Percentiles rank a stretch among this genome's conserved stretches.
Conservation (phyloP, 1,284 basidiomycete species). For the Filobasidium uniguttulatum region DNA sequence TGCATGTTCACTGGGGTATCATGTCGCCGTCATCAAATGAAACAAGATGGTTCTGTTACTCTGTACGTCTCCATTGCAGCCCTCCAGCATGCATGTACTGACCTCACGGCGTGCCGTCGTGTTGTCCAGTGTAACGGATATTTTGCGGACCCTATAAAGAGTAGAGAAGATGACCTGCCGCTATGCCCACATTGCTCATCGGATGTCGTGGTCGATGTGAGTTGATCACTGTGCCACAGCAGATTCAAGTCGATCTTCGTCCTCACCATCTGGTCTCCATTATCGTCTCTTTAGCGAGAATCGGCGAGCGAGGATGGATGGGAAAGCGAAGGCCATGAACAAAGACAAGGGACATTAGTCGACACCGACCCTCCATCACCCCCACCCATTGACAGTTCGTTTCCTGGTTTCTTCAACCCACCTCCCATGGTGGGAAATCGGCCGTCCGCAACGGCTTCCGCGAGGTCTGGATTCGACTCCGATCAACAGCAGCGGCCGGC, state of each 20-base stretch:
- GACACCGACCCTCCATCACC: neutral
- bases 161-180: constrained; percentile 6
- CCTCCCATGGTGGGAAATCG: constrained; percentile 8
- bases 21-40: too few relatives aligned
- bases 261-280: too few relatives aligned
- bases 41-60: neutral
- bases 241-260: too few relatives aligned
- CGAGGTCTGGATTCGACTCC: too few relatives aligned
- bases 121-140: neutral
- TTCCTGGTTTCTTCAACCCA: constrained; percentile 11
- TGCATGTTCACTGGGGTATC: too few relatives aligned
- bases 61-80: too few relatives aligned
- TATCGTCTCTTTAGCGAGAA: too few relatives aligned
- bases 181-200: constrained; percentile 11
- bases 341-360: constrained; percentile 1
- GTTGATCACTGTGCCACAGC: too few relatives aligned
- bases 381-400: neutral
- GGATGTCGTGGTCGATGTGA: constrained; percentile 12
- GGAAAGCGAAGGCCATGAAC: neutral
- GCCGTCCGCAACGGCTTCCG: neutral
- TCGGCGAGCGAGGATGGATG: neutral
- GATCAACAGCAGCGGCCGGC: neutral
- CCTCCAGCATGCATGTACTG: too few relatives aligned
- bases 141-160: constrained; percentile 6
- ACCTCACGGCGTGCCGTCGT: too few relatives aligned